phyloP scores from a whole-genome alignment of 306 rosid species.

The Fragaria iinumae region DNA sequence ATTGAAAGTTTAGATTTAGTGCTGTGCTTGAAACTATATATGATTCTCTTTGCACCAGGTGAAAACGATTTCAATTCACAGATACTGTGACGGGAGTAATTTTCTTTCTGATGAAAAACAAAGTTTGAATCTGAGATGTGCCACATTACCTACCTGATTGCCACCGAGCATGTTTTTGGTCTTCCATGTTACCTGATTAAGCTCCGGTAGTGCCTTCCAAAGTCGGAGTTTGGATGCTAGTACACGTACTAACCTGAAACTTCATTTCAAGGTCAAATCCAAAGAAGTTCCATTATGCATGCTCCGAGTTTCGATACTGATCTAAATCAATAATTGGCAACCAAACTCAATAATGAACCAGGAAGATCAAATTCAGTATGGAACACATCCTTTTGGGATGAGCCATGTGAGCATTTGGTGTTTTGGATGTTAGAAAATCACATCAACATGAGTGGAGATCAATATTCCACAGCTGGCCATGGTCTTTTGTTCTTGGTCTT shows the following conservation, averaged over 20 bases:
- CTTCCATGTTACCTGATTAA: background rate
- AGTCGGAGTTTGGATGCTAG: background rate
- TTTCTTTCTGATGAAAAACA: background rate
- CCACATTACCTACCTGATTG: background rate
- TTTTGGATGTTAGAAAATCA: background rate
- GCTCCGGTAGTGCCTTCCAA: background rate
- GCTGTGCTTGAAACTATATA: background rate
- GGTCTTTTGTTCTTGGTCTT: background rate
- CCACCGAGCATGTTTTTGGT: background rate
- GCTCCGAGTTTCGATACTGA: background rate
- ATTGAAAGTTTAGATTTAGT: background rate
- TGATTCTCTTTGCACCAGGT: background rate
- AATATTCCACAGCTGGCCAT: conserved; percentile 18
- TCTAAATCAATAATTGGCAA: background rate
- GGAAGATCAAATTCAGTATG: background rate
- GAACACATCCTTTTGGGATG: background rate
- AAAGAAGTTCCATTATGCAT: background rate
- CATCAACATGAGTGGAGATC: conserved; percentile 9
- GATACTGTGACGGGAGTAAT: background rate
- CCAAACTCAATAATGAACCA: background rate
- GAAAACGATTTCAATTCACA: background rate
- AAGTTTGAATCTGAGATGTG: background rate
- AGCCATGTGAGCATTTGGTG: conserved; percentile 21
- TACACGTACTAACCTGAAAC: background rate
- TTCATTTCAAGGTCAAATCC: background rate